phyloP scores from a whole-genome alignment of 768 basidiomycete genomes.

The Inosperma sp. region DNA sequence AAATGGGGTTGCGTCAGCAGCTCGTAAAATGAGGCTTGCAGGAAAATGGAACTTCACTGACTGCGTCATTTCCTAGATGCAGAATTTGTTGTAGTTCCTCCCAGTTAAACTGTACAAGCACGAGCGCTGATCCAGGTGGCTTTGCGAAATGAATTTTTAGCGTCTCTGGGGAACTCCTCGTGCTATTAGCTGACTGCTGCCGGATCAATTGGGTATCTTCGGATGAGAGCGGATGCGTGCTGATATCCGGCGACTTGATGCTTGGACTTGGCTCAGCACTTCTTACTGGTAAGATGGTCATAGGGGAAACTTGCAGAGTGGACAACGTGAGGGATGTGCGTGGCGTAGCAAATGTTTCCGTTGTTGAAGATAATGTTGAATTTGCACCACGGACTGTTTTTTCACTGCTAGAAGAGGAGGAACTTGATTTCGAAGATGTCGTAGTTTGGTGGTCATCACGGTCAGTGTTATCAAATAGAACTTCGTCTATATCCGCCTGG shows the following conservation, averaged over 20 bases:
- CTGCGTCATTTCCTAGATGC: conserved; percentile 37
- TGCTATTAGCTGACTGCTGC: conserved; percentile 2
- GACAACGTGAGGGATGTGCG: background rate
- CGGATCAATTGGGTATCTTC: background rate
- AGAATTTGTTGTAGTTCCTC: conserved; percentile 22
- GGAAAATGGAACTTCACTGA: conserved; percentile 25
- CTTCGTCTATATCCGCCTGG: conserved; percentile 24
- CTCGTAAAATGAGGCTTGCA: background rate
- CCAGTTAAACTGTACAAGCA: conserved; percentile 17
- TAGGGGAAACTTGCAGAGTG: background rate
- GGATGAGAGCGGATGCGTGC: background rate
- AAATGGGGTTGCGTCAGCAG: background rate
- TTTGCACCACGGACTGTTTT: conserved; percentile 20
- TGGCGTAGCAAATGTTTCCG: background rate
- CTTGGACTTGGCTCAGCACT: background rate
- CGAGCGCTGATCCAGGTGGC: conserved; percentile 20
- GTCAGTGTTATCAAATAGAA: conserved; percentile 20
- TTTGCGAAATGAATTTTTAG: conserved; percentile 40
- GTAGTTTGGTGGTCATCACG: background rate
- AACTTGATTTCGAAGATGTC: conserved; percentile 4
- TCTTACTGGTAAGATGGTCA: background rate
- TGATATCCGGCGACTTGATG: conserved; percentile 1
- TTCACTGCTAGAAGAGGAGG: conserved; percentile 19
- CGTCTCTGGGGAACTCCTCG: conserved; percentile 17
- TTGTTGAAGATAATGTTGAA: background rate